Base-by-base conservation (phyloP, 2,329 filamentous ascomycete species). In the Exophiala oligosperma region DNA sequence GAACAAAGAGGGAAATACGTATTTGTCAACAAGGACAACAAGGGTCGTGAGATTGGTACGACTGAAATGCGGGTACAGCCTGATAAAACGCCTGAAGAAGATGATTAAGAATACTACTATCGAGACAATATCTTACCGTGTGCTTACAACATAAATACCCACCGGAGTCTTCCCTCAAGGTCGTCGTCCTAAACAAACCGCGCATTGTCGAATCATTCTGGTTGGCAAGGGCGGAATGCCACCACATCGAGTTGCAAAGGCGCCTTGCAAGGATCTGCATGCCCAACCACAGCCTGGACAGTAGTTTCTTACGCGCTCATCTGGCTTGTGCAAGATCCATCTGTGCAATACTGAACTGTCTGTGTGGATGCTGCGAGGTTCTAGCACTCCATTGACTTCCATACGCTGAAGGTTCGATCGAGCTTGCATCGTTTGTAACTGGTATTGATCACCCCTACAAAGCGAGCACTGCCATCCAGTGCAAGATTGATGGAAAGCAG, bases 1-100 rank as follows among this genome's bases (percentile, higher is more conserved):
- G 63, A 65, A 43, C 61, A 66, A 43, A 44, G 62, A 37, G 92
- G 92, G 1, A 88, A 88, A 72, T 97, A 96, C 70, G 81, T 85
- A 62, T 82, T 93, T 61, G 73, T 75, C 43, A 77, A 78, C 61
- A 70, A 70, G 56, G 77, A 83, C 67, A 67, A 69, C 48, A 77
- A 74, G 61, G 81, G 81, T 14, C 72, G 72, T 35, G 73, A 78
- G 63, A 75, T 72, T 40, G 78, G 79, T 7, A 74, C 74, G 5
- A 71, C 80, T 41, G 78, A 79, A 44, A 63, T 63, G 61, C 54
- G 61, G 48, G 61, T 63, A 1, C 54, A 56, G 11, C 61, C 61
- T n/a, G 61, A 63, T 41, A 48, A 61, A 11, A 35, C 52, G 14
- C 48, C 59, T 17, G 57, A 59, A 37, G 47, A 61, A 26, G 60